Evolutionary conservation across 805 yeast species (phyloP).

Genomic region (Danielia oregonensis): DNA sequence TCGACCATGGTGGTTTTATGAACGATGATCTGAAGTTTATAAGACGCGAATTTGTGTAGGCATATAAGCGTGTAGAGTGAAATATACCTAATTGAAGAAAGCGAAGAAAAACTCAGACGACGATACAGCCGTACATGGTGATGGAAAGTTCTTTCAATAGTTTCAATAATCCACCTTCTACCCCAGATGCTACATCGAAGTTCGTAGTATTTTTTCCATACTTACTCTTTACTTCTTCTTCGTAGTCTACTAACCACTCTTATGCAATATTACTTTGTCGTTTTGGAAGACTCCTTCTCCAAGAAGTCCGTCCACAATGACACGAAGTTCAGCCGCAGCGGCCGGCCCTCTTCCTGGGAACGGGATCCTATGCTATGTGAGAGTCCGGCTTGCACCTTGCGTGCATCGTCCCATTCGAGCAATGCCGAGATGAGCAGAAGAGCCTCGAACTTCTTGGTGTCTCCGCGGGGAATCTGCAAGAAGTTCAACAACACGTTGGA

Average conservation of each 20-base stretch:
- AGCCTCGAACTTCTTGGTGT: conserved; percentile 91
- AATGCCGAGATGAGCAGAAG: conserved; percentile 77
- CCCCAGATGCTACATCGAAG: no score
- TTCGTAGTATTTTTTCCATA: no score
- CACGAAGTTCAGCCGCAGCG: conserved; percentile 54
- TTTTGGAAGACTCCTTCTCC: conserved; percentile 57
- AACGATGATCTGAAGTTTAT: neutral
- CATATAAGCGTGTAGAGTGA: no score
- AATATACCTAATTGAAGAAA: no score
- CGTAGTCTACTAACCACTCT: no score
- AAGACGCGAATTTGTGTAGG: conserved; percentile 2
- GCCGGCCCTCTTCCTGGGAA: conserved; percentile 18
- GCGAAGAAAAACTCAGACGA: no score
- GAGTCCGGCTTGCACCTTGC: conserved; percentile 73
- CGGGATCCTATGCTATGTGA: conserved; percentile 26
- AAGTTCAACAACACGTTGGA: conserved; percentile 84
- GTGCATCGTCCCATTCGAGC: conserved; percentile 83
- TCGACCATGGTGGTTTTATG: conserved; percentile 12
- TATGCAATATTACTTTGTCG: neutral
- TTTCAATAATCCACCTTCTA: no score
- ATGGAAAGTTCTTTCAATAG: no score
- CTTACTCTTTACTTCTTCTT: no score
- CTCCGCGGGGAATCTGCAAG: conserved; percentile 85
- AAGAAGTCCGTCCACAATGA: conserved; percentile 77
- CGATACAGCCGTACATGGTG: no score